Evolutionary conservation across 192 early-diverging fungal genomes (phyloP).

Genomic region (Umbelopsis isabellina): DNA sequence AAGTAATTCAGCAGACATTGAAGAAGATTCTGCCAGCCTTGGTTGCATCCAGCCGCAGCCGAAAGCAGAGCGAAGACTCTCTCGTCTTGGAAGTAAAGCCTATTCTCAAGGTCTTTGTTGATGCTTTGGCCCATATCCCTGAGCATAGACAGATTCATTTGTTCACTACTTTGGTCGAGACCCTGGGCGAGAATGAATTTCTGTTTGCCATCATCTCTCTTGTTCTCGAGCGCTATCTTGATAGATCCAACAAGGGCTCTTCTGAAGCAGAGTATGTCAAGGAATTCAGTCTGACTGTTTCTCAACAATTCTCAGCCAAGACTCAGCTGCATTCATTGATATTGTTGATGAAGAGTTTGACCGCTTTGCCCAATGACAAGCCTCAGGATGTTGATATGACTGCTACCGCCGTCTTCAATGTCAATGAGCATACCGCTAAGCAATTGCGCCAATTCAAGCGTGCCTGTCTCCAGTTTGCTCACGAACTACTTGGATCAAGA

Average conservation of each 20-base stretch:
- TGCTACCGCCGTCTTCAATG: conserved; percentile 30
- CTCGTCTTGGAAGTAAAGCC: conserved; percentile 64
- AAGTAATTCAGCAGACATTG: conserved; percentile 89
- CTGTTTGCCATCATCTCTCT: conserved; percentile 73
- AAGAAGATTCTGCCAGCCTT: conserved; percentile 87
- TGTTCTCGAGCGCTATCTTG: conserved; percentile 73
- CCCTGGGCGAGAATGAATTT: conserved; percentile 78
- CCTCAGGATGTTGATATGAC: conserved; percentile 21
- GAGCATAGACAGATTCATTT: conserved; percentile 87
- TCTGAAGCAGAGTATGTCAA: conserved; percentile 65
- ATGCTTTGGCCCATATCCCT: conserved; percentile 90
- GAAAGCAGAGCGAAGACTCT: conserved; percentile 36
- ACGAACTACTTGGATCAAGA: conserved; percentile 52
- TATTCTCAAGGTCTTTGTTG: conserved; percentile 89
- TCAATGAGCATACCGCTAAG: conserved; percentile 51
- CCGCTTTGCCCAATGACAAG: conserved; percentile 60
- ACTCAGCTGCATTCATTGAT: conserved; percentile 71
- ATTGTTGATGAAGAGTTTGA: conserved; percentile 58
- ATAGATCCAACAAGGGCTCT: conserved; percentile 51
- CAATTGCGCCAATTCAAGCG: conserved; percentile 72
- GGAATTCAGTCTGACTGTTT: conserved; percentile 77
- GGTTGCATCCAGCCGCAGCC: conserved; percentile 50
- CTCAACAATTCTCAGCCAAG: conserved; percentile 65
- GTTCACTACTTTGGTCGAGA: conserved; percentile 79
- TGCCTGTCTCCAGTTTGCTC: conserved; percentile 55